Evolutionary conservation across 192 early-diverging fungal species (phyloP), one percentile per base, ranked within the genome.

Genomic region (Coemansia nantahalensis): DNA sequence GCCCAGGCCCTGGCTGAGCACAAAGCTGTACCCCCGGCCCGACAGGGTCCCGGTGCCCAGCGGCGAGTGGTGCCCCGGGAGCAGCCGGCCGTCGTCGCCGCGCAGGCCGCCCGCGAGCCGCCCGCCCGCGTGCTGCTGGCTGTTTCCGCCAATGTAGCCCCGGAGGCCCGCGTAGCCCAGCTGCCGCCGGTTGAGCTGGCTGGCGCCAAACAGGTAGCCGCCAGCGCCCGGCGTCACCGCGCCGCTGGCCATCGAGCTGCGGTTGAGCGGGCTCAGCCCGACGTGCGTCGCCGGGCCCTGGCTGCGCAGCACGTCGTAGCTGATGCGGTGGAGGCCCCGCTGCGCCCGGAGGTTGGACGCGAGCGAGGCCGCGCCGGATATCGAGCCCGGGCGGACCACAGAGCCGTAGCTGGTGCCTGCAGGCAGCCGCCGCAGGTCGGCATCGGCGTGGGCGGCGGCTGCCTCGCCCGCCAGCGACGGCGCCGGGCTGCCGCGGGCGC

Each of bases 111-210:
- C 33, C 12, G 37, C 30, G 14, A 37, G 35, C 23, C 45, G 28
- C 8, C 31, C 57, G 18, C 28, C 23, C 22, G 45, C 31, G 16
- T 55, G 53, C 14, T 74, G 64, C 18, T 59, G 63, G 9, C 39
- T 33, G 17, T n/a, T 36, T 13, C 56, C 53, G 35, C 72, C 72
- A 51, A 76, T 76, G 40, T 68, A 76, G 14, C 72, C 72, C 0
- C 72, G 72, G 40, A 76, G 26, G 22, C 72, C 72, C 34, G 72
- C 72, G 43, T 57, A 56, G 10, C 72, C 72, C 15, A 76, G 53
- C 18, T 60, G 46, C 1, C 52, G 51, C 16, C 72, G 51, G 23
- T 53, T 57, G 41, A 60, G 56, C 22, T 65, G 54, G 24, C 40
- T 33, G 5, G 37, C 18, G 3, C 39, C 54, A 15, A 24, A 26